phyloP scores from a whole-genome alignment of 1,139 yeast species.

The Blastobotrys apis region DNA sequence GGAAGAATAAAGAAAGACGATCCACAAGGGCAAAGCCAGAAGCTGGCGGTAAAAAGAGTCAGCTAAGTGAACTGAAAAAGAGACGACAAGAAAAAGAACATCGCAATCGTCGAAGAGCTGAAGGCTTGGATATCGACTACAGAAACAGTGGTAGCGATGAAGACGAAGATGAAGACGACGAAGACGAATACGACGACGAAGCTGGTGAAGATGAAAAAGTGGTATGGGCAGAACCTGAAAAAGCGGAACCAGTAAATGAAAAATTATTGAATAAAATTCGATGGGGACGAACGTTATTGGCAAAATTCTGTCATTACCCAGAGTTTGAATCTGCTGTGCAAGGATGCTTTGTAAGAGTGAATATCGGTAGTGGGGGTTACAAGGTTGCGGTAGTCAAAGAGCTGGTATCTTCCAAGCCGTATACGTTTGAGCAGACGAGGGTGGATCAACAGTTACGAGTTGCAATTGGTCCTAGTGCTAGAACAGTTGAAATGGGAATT shows the following conservation, averaged over 20 bases:
- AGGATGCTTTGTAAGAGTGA: constrained; percentile 78
- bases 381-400: constrained; percentile 79
- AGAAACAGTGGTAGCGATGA: constrained; percentile 24
- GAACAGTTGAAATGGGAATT: constrained; percentile 67
- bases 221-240: constrained; percentile 47
- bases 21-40: constrained; percentile 33
- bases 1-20: constrained; percentile 43
- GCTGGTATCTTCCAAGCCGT: constrained; percentile 57
- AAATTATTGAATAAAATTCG: constrained; percentile 65
- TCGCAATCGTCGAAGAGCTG: constrained; percentile 24
- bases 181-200: constrained; percentile 42
- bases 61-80: constrained; percentile 76
- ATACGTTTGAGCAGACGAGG: constrained; percentile 41
- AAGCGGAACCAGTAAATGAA: constrained; percentile 39
- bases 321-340: constrained; percentile 65
- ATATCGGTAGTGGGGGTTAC: constrained; percentile 74
- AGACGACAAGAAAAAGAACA: constrained; percentile 64
- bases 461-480: constrained; percentile 64
- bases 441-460: constrained; percentile 44
- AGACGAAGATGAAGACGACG: constrained; percentile 29
- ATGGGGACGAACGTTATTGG: constrained; percentile 72
- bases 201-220: constrained; percentile 39
- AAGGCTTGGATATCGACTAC: constrained; percentile 24
- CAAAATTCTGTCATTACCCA: constrained; percentile 76
- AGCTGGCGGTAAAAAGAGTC: constrained; percentile 44